Evolutionary conservation across 257 asterid genomes (phyloP), one percentile per base, ranked within the genome.

Genomic region (Rehmannia glutinosa): DNA sequence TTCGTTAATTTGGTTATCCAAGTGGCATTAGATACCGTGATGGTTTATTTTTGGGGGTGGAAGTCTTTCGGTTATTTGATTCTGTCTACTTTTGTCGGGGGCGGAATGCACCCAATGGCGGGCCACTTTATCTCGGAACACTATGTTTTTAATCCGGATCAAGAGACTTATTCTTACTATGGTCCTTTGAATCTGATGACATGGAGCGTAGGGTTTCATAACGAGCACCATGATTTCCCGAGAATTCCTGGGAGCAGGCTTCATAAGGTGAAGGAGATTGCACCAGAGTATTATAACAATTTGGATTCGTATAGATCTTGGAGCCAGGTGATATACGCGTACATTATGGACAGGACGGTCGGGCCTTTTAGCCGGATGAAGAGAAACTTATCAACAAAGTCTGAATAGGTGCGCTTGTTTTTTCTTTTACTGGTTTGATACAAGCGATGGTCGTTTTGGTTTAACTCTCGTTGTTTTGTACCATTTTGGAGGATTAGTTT

Each of bases 101-200:
- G 99, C 0, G 97, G 99, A 13, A 73, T 93, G 95, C 99, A 93
- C 68, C 99, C 96, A 6, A 86, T 90, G 96, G 97, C 99, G 0
- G 99, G 97, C 24, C 97, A 93, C 72, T 93, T 93, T 33, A 88
- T 93, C 80, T 93, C 96, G 0, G 96, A 90, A 50, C 97, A 93
- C 75, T 93, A 90, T 32, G 90, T 88, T 3, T 93, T 93, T 55
- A 81, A 86, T 2, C 46, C 85, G 1, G 87, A 88, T 45, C 97
- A 90, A 60, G 97, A 93, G 74, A 93, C 97, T 0, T 90, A 84
- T 66, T 93, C 99, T 13, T 93, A 90, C 33, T 93, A 93, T 1
- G 97, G 96, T 4, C 97, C 97, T 35, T 62, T 93, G 70, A 93
- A 93, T 77, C 68, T 88, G 46, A 82, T 90, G 96, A 77, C 97